Base-by-base conservation (phyloP, 75 land plant species). In the Larix kaempferi region DNA sequence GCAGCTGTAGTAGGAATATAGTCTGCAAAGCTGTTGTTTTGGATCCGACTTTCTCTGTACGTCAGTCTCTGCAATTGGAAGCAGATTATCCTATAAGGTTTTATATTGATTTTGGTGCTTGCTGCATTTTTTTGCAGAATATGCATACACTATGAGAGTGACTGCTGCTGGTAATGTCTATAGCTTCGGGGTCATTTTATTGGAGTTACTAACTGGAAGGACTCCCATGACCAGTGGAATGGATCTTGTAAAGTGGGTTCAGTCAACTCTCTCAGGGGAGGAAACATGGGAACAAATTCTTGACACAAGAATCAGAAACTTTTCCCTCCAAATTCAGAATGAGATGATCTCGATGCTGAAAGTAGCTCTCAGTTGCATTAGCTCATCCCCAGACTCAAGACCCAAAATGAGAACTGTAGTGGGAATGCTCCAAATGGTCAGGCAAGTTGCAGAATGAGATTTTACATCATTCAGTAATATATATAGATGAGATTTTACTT, bases 81-180 rank as follows among this genome's bases (percentile, higher is more conserved):
- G 27, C 41, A 35, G 10, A 17, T 62, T 26, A 62, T 62, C 27
- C 15, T 66, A 35, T 44, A 69, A 21, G 1, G 52, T 29, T 54
- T 14, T 59, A 7, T 54, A 73, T 17, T 49, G 54, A 49, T 49
- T 49, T 49, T 49, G 54, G 54, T 49, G 54, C 54, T 49, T 49
- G 10, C 2, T 49, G 54, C 8, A 10, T 49, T 37, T 54, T 55
- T 56, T 52, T 82, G 76, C 91, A 93, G 96, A 93, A 78, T 93
- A 91, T 74, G 94, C 96, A 21, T 93, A 91, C 85, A 93, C 96
- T 12, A 91, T 93, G 96, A 89, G 83, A 76, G 82, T 91, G 69
- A 87, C 96, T 26, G 77, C 74, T 75, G 87, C 86, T 4, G 86
- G 91, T 14, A 90, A 93, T 62, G 89, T 93, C 13, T 93, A 93